Evolutionary conservation across 805 yeast species (phyloP).

Genomic region (Cyberlindnera mississippiensis): DNA sequence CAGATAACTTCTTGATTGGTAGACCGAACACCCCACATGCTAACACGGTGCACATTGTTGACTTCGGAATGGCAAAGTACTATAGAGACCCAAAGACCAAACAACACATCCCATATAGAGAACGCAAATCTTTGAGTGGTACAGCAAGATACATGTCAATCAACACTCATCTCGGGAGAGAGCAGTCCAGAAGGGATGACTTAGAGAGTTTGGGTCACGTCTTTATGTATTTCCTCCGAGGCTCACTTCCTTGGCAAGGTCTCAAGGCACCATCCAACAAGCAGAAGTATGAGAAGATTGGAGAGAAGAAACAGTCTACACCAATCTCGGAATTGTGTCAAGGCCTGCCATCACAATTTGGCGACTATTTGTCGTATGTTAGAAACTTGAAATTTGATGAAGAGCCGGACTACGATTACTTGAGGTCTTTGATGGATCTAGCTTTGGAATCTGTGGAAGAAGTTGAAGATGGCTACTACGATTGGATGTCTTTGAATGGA

Average conservation of each 20-base stretch:
- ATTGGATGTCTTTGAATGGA: conserved; percentile 95
- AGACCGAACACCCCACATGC: conserved; percentile 82
- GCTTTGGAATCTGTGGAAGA: conserved; percentile 72
- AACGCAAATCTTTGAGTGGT: conserved; percentile 91
- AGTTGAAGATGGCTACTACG: conserved; percentile 83
- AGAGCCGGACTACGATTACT: conserved; percentile 88
- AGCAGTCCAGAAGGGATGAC: conserved; percentile 95
- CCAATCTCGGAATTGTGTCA: conserved; percentile 80
- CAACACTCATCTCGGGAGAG: conserved; percentile 95
- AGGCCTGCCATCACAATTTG: conserved; percentile 76
- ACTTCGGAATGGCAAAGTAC: conserved; percentile 98
- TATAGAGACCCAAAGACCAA: conserved; percentile 95
- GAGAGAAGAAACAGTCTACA: conserved; percentile 91
- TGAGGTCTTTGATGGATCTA: conserved; percentile 71
- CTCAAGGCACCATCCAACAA: conserved; percentile 96
- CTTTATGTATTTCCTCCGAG: conserved; percentile 89
- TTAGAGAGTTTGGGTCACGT: conserved; percentile 96
- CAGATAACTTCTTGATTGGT: conserved; percentile 94
- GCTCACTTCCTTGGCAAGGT: conserved; percentile 98
- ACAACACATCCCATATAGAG: conserved; percentile 94
- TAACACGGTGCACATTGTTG: conserved; percentile 83
- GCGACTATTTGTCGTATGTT: conserved; percentile 84
- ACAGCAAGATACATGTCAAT: conserved; percentile 99
- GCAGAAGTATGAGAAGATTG: conserved; percentile 95
- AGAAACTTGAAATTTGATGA: conserved; percentile 90